phyloP scores from a whole-genome alignment of 1,284 basidiomycete species.

The Wolfiporia cocos region DNA sequence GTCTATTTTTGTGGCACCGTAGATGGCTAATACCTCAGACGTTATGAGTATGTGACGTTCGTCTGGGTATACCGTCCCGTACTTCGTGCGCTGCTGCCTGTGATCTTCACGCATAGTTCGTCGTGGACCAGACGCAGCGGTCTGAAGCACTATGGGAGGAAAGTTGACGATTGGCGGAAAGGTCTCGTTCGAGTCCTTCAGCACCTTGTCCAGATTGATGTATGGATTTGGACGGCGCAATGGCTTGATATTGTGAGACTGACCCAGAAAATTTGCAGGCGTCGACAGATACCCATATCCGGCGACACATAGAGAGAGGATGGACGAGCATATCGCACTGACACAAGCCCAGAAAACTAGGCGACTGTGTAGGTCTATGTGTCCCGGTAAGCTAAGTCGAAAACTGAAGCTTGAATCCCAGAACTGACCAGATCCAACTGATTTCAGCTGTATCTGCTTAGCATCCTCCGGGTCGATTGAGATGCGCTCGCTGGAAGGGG shows the following conservation, averaged over 20 bases:
- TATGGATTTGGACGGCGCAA: constrained; percentile 12
- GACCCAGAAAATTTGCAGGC: not conserved
- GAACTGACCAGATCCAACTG: not conserved
- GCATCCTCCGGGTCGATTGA: too few species aligned
- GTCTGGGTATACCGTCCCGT: constrained; percentile 14
- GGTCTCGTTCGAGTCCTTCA: constrained; percentile 4
- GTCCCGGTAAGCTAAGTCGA: not conserved
- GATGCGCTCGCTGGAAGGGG: too few species aligned
- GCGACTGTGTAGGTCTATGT: constrained; percentile 2
- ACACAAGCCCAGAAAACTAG: constrained; percentile 10
- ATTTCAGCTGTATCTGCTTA: not conserved
- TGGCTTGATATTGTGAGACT: not conserved
- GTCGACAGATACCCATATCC: not conserved
- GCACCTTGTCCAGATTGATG: constrained; percentile 11
- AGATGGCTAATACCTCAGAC: not conserved
- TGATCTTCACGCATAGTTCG: constrained; percentile 11
- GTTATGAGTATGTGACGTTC: constrained; percentile 11
- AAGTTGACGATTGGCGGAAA: constrained; percentile 14
- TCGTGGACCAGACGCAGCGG: constrained; percentile 4
- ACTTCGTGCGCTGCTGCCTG: constrained; percentile 2
- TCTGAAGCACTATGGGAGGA: constrained; percentile 11
- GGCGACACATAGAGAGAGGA: constrained; percentile 8
- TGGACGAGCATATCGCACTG: constrained; percentile 7
- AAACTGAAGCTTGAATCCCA: not conserved
- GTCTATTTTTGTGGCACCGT: not conserved